Conservation (phyloP, 2,329 filamentous ascomycete species). For the Aspergillus piperis region DNA sequence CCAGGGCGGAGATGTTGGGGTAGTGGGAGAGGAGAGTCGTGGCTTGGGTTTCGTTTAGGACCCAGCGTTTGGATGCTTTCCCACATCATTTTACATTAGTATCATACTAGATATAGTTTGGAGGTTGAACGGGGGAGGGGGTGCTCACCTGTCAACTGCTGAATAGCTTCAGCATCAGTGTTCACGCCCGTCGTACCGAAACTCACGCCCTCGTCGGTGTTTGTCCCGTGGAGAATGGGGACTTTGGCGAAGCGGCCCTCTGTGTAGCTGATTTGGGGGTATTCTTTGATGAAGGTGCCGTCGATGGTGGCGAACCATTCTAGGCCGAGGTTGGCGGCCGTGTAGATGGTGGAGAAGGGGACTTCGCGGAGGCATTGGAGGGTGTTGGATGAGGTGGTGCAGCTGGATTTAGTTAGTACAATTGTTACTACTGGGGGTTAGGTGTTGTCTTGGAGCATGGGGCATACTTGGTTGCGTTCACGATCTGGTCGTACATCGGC, state of each 20-base stretch:
- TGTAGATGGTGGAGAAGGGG: constrained; percentile 28
- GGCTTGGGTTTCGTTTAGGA: constrained; percentile 28
- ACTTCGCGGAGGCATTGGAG: constrained; percentile 33
- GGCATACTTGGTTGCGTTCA: constrained; percentile 27
- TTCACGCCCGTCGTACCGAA: constrained; percentile 57
- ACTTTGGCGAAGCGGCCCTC: constrained; percentile 63
- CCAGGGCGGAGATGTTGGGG: constrained; percentile 51
- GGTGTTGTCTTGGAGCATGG: too few relatives aligned
- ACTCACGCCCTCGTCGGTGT: constrained; percentile 65
- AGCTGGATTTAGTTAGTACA: constrained; percentile 22
- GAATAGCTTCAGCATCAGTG: constrained; percentile 54
- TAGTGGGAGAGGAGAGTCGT: constrained; percentile 52
- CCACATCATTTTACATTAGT: too few relatives aligned
- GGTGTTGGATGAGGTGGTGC: constrained; percentile 27
- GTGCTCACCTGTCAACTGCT: constrained; percentile 29
- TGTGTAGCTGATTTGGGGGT: constrained; percentile 56
- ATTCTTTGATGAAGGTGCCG: constrained; percentile 57
- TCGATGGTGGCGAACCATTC: constrained; percentile 52
- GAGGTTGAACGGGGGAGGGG: constrained; percentile 19
- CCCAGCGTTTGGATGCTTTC: constrained; percentile 33
- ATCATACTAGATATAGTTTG: too few relatives aligned
- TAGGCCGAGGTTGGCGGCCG: constrained; percentile 26
- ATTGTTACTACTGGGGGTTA: too few relatives aligned
- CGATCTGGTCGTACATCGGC: constrained; percentile 35
- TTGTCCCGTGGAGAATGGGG: constrained; percentile 63